These are phyloP conservation scores for Yarrowia bubula DNA, from an alignment of 805 yeast species.

Conservation along the genomic window DNA sequence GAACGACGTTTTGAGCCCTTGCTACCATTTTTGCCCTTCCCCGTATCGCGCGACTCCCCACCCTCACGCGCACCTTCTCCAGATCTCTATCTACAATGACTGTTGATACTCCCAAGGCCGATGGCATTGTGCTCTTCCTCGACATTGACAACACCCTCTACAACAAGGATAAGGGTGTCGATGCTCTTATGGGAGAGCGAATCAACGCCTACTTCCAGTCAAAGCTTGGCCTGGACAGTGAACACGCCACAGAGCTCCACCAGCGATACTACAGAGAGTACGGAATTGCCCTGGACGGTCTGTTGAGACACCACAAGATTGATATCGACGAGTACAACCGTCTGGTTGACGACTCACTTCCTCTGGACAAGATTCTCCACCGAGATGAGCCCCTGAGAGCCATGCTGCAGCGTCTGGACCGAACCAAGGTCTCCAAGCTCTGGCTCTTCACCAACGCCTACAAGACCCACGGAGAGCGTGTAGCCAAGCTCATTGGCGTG, in stretches of 20 bases:
- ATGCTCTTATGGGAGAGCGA: conserved; percentile 81
- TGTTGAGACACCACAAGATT: conserved; percentile 60
- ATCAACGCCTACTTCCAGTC: conserved; percentile 79
- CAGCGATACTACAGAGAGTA: conserved; percentile 75
- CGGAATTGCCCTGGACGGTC: conserved; percentile 91
- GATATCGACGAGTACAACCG: conserved; percentile 86
- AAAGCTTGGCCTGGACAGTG: conserved; percentile 58
- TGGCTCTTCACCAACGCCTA: conserved; percentile 97
- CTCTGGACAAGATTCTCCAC: conserved; percentile 70
- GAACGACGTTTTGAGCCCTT: conserved; percentile 2
- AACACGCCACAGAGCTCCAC: conserved; percentile 72
- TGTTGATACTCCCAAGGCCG: conserved; percentile 28
- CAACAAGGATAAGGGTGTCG: conserved; percentile 68
- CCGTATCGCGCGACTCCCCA: background rate
- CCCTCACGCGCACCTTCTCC: background rate
- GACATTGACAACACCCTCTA: conserved; percentile 94
- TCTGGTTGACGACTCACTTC: conserved; percentile 89
- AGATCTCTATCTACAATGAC: background rate
- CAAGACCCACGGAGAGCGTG: conserved; percentile 82
- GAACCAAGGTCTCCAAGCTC: conserved; percentile 61
- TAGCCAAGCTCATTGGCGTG: conserved; percentile 72
- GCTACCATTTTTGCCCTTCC: background rate
- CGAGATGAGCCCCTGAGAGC: conserved; percentile 47
- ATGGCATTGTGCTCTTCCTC: conserved; percentile 58
- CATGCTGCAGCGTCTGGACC: conserved; percentile 40